phyloP scores from a whole-genome alignment of 441 rosid genomes.

The Eutrema salsugineum region DNA sequence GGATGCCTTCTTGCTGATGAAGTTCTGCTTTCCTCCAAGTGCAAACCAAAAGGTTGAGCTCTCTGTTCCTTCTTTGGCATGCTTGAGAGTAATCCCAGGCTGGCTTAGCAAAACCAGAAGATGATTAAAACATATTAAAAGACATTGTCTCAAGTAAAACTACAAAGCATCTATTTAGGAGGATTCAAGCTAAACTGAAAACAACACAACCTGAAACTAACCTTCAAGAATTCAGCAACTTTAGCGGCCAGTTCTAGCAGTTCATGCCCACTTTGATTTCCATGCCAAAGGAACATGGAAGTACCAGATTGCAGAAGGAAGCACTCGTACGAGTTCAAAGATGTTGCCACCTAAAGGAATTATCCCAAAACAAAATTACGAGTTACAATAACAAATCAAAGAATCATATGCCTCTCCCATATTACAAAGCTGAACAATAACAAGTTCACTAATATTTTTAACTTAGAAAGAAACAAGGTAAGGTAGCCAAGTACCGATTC shows the following conservation, averaged over 20 bases:
- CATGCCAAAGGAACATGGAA: slow-evolving; percentile 89
- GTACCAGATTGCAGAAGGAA: slow-evolving; percentile 99
- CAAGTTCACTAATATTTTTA: not conserved
- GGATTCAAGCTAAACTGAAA: not conserved
- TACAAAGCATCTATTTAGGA: not conserved
- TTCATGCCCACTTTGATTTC: slow-evolving; percentile 88
- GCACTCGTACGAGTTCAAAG: slow-evolving; percentile 81
- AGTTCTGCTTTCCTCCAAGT: slow-evolving; percentile 95
- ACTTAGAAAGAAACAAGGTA: not conserved
- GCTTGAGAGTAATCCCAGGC: slow-evolving; percentile 88
- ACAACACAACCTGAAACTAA: slow-evolving; percentile 19
- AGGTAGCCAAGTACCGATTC: slow-evolving; percentile 61
- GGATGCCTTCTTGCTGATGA: slow-evolving; percentile 68
- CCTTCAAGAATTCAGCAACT: slow-evolving; percentile 92
- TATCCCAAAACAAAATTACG: not conserved
- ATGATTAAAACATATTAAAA: not conserved
- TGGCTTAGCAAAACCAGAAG: slow-evolving; percentile 34
- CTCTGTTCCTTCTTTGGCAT: slow-evolving; percentile 99
- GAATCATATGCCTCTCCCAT: not conserved
- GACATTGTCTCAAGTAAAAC: not conserved
- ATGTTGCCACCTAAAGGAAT: slow-evolving; percentile 74
- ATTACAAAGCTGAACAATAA: not conserved
- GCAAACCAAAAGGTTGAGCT: slow-evolving; percentile 96
- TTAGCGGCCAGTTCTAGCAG: slow-evolving; percentile 81
- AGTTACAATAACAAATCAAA: not conserved